A percentile compares a stretch with the other conserved stretches of the same genome.
Evolutionary conservation across 169 alveolate genomes (phyloP).

Genomic region (Theileria parva): DNA sequence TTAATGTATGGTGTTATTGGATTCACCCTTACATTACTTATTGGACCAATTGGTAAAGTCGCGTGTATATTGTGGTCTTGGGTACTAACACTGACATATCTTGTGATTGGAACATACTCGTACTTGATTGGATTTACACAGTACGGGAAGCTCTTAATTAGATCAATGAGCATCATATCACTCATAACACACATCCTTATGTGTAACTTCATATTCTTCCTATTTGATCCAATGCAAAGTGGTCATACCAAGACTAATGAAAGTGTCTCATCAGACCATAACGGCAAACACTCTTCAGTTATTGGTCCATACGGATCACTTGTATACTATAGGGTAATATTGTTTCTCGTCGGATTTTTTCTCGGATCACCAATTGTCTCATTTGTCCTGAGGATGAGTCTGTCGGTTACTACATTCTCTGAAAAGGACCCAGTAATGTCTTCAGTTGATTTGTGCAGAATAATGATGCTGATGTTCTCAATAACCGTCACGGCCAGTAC

Average conservation of each 20-base stretch:
- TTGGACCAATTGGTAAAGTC: neutral
- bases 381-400: neutral
- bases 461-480: neutral
- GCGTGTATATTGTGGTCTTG: slow-evolving; percentile 5
- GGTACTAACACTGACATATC: neutral
- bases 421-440: slow-evolving; percentile 7
- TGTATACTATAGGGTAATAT: neutral
- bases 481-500: neutral
- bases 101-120: neutral
- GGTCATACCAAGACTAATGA: neutral
- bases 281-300: neutral
- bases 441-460: neutral
- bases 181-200: neutral
- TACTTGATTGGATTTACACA: neutral
- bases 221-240: neutral
- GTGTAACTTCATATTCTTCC: slow-evolving; percentile 15
- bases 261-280: neutral
- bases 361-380: neutral
- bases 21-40: neutral
- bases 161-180: neutral
- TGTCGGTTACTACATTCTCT: neutral
- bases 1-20: neutral
- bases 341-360: neutral
- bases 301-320: neutral
- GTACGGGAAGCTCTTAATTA: neutral